A percentile compares a stretch with the other conserved stretches of the same genome.
phyloP scores from a whole-genome alignment of 352 stramenopile genomes.

The Globisporangium cylindrosporum region DNA sequence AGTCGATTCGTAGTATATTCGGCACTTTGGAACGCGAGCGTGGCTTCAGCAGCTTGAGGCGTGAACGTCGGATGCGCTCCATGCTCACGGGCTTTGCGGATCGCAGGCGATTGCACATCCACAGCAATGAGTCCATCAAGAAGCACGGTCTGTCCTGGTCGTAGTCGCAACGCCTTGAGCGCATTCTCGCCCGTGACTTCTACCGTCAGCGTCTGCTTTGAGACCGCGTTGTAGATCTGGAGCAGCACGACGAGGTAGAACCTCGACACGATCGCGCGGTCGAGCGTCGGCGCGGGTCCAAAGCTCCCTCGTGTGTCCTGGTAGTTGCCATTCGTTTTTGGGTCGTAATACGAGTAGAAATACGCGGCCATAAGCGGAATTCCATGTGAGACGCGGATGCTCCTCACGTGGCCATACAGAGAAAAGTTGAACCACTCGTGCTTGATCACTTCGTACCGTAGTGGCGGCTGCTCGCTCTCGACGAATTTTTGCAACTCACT shows the following conservation, averaged over 20 bases:
- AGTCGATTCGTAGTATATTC: constrained; percentile 19
- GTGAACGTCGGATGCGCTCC: constrained; percentile 7
- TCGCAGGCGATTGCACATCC: constrained; percentile 28
- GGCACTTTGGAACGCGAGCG: constrained; percentile 39
- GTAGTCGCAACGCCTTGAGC: constrained; percentile 35
- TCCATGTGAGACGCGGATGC: constrained; percentile 54
- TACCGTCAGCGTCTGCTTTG: constrained; percentile 35
- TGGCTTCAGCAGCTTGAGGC: constrained; percentile 6
- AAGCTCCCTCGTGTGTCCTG: constrained; percentile 15
- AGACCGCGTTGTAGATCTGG: constrained; percentile 49
- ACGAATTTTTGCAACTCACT: constrained; percentile 2
- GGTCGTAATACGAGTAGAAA: constrained; percentile 68
- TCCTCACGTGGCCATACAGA: constrained; percentile 47
- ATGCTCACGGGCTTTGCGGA: constrained; percentile 26
- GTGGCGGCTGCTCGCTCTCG: constrained; percentile 25
- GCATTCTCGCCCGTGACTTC: constrained; percentile 55
- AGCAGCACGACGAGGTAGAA: constrained; percentile 64
- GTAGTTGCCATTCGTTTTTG: constrained; percentile 35
- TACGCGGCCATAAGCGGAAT: constrained; percentile 64
- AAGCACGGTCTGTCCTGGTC: constrained; percentile 47
- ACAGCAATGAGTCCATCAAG: constrained; percentile 55
- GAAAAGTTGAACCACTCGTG: constrained; percentile 47
- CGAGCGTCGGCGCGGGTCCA: constrained; percentile 23
- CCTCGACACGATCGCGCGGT: constrained; percentile 55
- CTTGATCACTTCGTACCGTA: constrained; percentile 26